These are phyloP conservation scores for Kurtzmaniella quercitrusa DNA, from an alignment of 1,139 yeast genomes.

Conservation along the genomic window DNA sequence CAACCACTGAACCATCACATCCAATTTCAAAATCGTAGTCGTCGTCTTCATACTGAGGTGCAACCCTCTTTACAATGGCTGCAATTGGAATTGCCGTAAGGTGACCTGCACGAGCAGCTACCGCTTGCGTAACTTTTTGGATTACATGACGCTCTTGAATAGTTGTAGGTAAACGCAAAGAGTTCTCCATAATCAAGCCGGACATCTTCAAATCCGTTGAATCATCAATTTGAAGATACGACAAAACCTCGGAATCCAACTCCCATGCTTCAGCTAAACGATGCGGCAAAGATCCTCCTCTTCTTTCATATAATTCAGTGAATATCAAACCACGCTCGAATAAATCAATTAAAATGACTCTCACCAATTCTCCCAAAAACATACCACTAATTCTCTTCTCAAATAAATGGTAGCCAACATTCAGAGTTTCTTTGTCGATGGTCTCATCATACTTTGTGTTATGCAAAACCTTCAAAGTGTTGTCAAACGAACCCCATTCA, in stretches of 20 bases:
- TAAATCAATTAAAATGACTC: conserved; percentile 68
- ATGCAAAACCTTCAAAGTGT: conserved; percentile 67
- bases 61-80: conserved; percentile 51
- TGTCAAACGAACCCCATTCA: conserved; percentile 97
- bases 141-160: conserved; percentile 66
- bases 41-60: conserved; percentile 44
- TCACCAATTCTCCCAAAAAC: conserved; percentile 86
- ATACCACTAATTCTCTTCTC: conserved; percentile 93
- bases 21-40: conserved; percentile 81
- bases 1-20: conserved; percentile 91
- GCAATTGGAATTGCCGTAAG: conserved; percentile 87
- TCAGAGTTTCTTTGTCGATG: conserved; percentile 72
- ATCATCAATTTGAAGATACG: conserved; percentile 79
- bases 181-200: conserved; percentile 58
- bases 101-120: conserved; percentile 80
- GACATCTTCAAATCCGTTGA: conserved; percentile 66
- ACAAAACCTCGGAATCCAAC: conserved; percentile 76
- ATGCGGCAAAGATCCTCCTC: conserved; percentile 58
- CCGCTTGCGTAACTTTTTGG: conserved; percentile 69
- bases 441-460: conserved; percentile 66
- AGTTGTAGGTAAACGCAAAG: conserved; percentile 64
- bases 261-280: conserved; percentile 72
- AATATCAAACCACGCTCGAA: conserved; percentile 55
- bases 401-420: conserved; percentile 82
- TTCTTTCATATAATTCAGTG: conserved; percentile 43